phyloP scores from a whole-genome alignment of 2,329 filamentous ascomycete genomes.

The Fusarium hainanense region DNA sequence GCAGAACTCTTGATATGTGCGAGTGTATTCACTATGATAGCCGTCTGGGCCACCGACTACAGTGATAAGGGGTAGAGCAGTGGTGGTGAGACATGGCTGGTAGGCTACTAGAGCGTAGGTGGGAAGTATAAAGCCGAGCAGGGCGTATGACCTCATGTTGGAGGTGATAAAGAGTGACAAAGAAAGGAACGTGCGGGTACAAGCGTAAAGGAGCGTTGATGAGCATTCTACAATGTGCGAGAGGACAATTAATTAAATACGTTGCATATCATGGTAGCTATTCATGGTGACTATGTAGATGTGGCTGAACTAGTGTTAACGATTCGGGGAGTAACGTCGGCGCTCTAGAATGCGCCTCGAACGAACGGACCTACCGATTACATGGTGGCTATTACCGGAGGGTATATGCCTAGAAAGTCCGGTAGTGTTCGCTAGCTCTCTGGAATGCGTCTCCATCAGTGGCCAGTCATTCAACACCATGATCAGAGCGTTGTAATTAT shows the following conservation, averaged over 20 bases:
- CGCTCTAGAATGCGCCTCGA: neutral
- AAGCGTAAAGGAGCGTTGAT: neutral
- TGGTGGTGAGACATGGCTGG: slow-evolving; percentile 1
- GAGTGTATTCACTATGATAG: slow-evolving; percentile 1
- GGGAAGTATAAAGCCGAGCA: neutral
- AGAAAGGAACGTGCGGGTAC: neutral
- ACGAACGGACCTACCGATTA: neutral
- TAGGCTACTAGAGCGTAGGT: neutral
- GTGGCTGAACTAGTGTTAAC: too few species aligned
- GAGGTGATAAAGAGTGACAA: neutral
- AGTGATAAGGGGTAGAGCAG: neutral
- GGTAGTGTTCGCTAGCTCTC: too few species aligned
- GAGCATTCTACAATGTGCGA: too few species aligned
- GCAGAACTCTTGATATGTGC: slow-evolving; percentile 11
- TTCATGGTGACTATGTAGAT: accelerated
- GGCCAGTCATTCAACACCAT: neutral
- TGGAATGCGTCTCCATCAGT: neutral
- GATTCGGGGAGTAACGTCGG: too few species aligned
- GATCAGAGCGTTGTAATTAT: neutral
- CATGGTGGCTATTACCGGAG: neutral
- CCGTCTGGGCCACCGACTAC: neutral
- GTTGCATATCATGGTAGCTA: neutral
- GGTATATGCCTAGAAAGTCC: neutral
- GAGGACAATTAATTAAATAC: neutral
- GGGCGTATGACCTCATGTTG: neutral